phyloP scores from a whole-genome alignment of 208 protist species.

The Leptomonas seymouri region DNA sequence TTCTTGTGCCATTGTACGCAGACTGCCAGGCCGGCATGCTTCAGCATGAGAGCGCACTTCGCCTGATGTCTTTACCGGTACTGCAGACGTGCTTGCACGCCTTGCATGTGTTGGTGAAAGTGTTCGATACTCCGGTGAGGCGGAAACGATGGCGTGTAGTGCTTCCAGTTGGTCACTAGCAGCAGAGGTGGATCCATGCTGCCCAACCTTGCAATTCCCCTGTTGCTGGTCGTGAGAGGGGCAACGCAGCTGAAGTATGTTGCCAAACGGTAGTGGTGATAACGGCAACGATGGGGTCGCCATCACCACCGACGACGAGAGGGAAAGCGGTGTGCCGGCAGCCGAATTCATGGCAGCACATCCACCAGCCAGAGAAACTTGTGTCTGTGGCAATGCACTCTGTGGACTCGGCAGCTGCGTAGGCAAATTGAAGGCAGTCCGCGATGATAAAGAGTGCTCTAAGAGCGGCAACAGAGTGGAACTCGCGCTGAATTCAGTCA shows the following conservation, averaged over 20 bases:
- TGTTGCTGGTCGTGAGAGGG: too few species aligned
- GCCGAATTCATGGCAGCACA: background rate
- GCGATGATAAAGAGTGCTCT: background rate
- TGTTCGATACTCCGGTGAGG: background rate
- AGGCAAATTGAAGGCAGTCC: constrained; percentile 5
- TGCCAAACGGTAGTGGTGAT: background rate
- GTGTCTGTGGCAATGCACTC: background rate
- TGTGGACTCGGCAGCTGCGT: constrained; percentile 5
- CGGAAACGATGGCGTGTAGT: background rate
- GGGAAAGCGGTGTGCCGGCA: background rate
- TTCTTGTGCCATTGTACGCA: background rate
- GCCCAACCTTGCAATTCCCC: too few species aligned
- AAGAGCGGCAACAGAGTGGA: background rate
- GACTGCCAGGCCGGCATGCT: background rate
- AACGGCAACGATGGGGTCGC: background rate
- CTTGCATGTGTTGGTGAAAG: background rate
- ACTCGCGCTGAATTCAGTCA: background rate
- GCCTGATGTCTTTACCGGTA: background rate
- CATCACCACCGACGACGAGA: too few species aligned
- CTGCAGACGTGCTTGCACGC: background rate
- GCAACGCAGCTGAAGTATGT: background rate
- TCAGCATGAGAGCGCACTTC: background rate
- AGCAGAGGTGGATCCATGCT: background rate
- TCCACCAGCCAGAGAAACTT: background rate
- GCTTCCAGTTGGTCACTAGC: background rate